phyloP scores from a whole-genome alignment of 805 yeast species.

The Yamadazyma philogaea region DNA sequence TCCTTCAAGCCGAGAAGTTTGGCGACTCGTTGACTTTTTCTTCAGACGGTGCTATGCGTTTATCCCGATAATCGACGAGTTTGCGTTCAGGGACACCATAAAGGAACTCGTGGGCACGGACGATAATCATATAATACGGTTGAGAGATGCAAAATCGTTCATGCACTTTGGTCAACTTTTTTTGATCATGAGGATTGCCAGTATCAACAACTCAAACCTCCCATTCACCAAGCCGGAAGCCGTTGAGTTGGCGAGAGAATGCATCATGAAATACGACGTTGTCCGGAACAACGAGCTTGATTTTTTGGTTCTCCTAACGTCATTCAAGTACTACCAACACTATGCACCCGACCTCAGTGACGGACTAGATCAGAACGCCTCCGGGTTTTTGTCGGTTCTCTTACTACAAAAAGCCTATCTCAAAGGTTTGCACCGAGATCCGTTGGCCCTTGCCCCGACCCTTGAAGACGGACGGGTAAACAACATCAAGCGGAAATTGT shows the following conservation, averaged over 20 bases:
- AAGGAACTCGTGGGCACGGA: conserved; percentile 41
- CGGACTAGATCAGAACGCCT: conserved; percentile 55
- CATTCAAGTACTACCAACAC: conserved; percentile 49
- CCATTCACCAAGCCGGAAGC: conserved; percentile 18
- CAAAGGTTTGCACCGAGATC: conserved; percentile 66
- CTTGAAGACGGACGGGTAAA: conserved; percentile 18
- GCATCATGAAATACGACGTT: conserved; percentile 32
- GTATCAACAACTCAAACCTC: not conserved
- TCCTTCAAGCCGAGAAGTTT: conserved; percentile 24
- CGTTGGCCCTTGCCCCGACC: conserved; percentile 32
- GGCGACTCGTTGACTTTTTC: conserved; percentile 55
- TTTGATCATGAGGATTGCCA: conserved; percentile 25
- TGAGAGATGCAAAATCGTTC: conserved; percentile 25
- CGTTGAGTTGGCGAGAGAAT: conserved; percentile 28
- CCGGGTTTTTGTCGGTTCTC: conserved; percentile 52
- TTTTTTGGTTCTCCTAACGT: conserved; percentile 49
- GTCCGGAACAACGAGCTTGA: conserved; percentile 42
- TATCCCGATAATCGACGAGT: conserved; percentile 64
- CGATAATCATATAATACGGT: conserved; percentile 20
- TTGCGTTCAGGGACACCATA: conserved; percentile 41
- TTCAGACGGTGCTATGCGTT: conserved; percentile 58
- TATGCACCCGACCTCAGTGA: conserved; percentile 54
- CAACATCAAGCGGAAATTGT: conserved; percentile 32
- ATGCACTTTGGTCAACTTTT: conserved; percentile 31
- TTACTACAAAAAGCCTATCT: conserved; percentile 62